Evolutionary conservation across 2,329 filamentous ascomycete genomes (phyloP).

Genomic region (Exserohilum rostratum): DNA sequence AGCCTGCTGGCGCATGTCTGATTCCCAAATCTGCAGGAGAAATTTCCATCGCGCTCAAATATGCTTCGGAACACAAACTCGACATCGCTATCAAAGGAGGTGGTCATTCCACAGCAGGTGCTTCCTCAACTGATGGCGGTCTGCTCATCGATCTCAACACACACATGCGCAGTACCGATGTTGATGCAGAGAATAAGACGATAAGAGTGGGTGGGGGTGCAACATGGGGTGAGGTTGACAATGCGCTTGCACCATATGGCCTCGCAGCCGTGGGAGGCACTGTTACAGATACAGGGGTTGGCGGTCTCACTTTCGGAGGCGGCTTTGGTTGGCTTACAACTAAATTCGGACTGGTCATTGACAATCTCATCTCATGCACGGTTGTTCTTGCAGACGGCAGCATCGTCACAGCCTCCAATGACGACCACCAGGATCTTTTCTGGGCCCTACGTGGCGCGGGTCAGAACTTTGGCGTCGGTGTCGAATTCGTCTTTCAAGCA

Average conservation of each 20-base stretch:
- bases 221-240: slow-evolving; percentile 14
- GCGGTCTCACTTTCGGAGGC: slow-evolving; percentile 61
- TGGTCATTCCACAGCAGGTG: slow-evolving; percentile 13
- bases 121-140: slow-evolving; percentile 15
- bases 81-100: slow-evolving; percentile 16
- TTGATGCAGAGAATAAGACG: slow-evolving; percentile 5
- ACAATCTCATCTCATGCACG: slow-evolving; percentile 59
- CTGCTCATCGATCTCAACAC: slow-evolving; percentile 15
- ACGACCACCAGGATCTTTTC: slow-evolving; percentile 54
- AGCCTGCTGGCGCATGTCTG: slow-evolving; percentile 12
- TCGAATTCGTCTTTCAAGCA: slow-evolving; percentile 49
- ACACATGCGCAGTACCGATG: slow-evolving; percentile 8
- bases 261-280: slow-evolving; percentile 15
- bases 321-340: slow-evolving; percentile 63
- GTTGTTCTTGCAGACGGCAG: slow-evolving; percentile 59
- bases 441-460: slow-evolving; percentile 64
- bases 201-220: slow-evolving; percentile 13
- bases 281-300: slow-evolving; percentile 38
- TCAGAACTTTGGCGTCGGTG: slow-evolving; percentile 64
- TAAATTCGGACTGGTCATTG: slow-evolving; percentile 58
- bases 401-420: slow-evolving; percentile 42
- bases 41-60: slow-evolving; percentile 11
- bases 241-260: slow-evolving; percentile 7
- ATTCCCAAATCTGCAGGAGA: slow-evolving; percentile 10
- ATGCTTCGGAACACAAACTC: slow-evolving; percentile 10